Conservation (phyloP, 768 basidiomycete species). For the Kondoa malvinella region DNA sequence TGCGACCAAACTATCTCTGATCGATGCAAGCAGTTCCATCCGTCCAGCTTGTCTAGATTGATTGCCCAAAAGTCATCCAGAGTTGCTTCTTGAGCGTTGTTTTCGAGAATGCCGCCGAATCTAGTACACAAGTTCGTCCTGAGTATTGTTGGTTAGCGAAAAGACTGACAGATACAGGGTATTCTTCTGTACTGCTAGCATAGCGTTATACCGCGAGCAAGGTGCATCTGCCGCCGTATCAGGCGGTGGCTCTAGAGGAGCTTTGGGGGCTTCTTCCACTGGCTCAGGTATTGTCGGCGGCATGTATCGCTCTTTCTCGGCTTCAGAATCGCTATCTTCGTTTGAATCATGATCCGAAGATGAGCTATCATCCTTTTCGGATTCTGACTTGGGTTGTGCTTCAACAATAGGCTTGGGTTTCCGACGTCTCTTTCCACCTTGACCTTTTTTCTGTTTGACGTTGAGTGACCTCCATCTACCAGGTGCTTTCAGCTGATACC, state of each 20-base stretch:
- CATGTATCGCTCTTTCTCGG: constrained; percentile 7
- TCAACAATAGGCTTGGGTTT: constrained; percentile 31
- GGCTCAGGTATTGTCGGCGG: neutral
- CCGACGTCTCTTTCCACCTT: constrained; percentile 35
- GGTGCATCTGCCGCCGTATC: constrained; percentile 53
- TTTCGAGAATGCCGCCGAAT: constrained; percentile 78
- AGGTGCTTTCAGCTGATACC: constrained; percentile 55
- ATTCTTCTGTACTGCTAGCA: constrained; percentile 68
- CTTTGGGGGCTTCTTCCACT: constrained; percentile 37
- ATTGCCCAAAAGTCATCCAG: constrained; percentile 73
- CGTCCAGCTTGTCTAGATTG: constrained; percentile 59
- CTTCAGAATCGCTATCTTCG: constrained; percentile 20
- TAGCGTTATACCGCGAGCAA: constrained; percentile 63
- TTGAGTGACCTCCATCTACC: constrained; percentile 63
- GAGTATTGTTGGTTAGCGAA: neutral
- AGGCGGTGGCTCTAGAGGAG: constrained; percentile 29
- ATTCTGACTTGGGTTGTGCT: constrained; percentile 9
- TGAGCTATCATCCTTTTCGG: neutral
- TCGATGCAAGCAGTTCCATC: constrained; percentile 38
- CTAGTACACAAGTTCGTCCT: neutral
- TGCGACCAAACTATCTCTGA: constrained; percentile 27
- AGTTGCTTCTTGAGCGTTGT: constrained; percentile 65
- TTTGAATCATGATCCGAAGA: constrained; percentile 8
- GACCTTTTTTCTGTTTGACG: constrained; percentile 46
- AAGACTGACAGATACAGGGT: constrained; percentile 48